These are phyloP conservation scores for Penicillium tannophilum DNA, from an alignment of 495 filamentous ascomycete species.

Conservation along the genomic window DNA sequence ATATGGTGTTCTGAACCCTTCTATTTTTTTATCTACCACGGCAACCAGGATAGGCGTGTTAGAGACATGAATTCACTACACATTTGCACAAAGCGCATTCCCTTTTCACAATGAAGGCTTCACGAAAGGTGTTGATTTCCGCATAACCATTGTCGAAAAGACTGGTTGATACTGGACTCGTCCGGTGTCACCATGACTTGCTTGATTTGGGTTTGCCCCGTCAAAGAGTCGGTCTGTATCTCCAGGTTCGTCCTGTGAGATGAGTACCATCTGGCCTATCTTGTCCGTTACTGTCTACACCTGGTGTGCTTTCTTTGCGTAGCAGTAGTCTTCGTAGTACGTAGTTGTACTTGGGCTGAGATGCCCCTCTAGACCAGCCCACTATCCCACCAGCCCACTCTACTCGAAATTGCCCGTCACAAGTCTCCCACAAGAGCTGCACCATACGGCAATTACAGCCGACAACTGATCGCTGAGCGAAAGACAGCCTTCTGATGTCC, in stretches of 20 bases:
- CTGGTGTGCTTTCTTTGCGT: slow-evolving; percentile 25
- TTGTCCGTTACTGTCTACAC: slow-evolving; percentile 32
- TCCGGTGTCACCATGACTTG: slow-evolving; percentile 23
- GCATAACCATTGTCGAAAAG: slow-evolving; percentile 55
- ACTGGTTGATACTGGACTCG: slow-evolving; percentile 23
- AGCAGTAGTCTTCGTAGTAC: slow-evolving; percentile 22
- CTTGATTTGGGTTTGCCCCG: slow-evolving; percentile 23
- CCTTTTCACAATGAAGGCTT: slow-evolving; percentile 55
- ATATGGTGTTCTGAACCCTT: slow-evolving; percentile 33
- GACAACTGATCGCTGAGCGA: background rate
- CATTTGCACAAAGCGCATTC: slow-evolving; percentile 38
- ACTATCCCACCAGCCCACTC: background rate
- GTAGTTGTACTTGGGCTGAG: slow-evolving; percentile 4
- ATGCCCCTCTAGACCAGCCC: background rate
- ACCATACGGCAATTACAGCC: background rate
- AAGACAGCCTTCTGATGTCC: background rate
- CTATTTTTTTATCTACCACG: slow-evolving; percentile 39
- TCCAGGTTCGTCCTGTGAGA: slow-evolving; percentile 4
- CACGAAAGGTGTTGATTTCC: slow-evolving; percentile 51
- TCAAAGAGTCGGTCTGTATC: slow-evolving; percentile 34
- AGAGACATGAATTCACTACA: slow-evolving; percentile 48
- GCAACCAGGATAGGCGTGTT: slow-evolving; percentile 49
- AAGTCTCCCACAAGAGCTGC: background rate
- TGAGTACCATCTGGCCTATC: slow-evolving; percentile 32
- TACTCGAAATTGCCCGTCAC: background rate